Evolutionary conservation across 352 stramenopile species (phyloP).

Genomic region (Globisporangium polare): DNA sequence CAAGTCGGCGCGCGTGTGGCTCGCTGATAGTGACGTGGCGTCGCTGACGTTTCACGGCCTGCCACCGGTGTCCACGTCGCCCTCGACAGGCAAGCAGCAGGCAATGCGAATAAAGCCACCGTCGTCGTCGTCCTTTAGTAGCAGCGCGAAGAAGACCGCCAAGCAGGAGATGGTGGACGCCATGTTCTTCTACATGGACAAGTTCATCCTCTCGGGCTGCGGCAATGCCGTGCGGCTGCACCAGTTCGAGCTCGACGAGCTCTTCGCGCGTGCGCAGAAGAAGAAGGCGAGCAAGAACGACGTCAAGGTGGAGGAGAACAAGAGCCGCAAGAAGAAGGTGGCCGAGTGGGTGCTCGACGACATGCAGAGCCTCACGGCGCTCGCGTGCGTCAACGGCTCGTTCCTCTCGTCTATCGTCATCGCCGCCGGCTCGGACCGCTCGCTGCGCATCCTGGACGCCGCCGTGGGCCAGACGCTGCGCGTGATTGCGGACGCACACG

Average conservation of each 20-base stretch:
- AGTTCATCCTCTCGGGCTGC: slow-evolving; percentile 72
- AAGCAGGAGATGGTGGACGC: slow-evolving; percentile 62
- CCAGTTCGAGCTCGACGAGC: slow-evolving; percentile 71
- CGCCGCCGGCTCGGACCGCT: slow-evolving; percentile 69
- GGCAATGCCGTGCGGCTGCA: slow-evolving; percentile 64
- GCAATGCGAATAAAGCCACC: slow-evolving; percentile 10
- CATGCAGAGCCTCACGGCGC: slow-evolving; percentile 62
- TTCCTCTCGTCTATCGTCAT: slow-evolving; percentile 80
- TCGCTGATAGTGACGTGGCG: slow-evolving; percentile 50
- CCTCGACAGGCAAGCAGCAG: slow-evolving; percentile 15
- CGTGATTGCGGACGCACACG: slow-evolving; percentile 60
- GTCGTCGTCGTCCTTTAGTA: slow-evolving; percentile 17
- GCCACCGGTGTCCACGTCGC: slow-evolving; percentile 26
- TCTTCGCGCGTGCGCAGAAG: slow-evolving; percentile 36
- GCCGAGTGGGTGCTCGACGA: slow-evolving; percentile 55
- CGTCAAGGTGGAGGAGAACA: slow-evolving; percentile 42
- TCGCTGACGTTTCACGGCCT: slow-evolving; percentile 56
- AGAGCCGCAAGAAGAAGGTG: slow-evolving; percentile 62
- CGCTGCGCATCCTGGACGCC: slow-evolving; percentile 70
- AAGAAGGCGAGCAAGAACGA: slow-evolving; percentile 40
- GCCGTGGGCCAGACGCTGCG: slow-evolving; percentile 48
- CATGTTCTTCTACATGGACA: slow-evolving; percentile 88
- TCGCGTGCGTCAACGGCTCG: slow-evolving; percentile 76
- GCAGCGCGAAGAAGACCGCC: slow-evolving; percentile 43
- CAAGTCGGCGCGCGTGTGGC: slow-evolving; percentile 68